Percentiles rank a stretch among this genome's conserved stretches.
Conservation (phyloP, 148 eudicot genomes). For the Camellia japonica region DNA sequence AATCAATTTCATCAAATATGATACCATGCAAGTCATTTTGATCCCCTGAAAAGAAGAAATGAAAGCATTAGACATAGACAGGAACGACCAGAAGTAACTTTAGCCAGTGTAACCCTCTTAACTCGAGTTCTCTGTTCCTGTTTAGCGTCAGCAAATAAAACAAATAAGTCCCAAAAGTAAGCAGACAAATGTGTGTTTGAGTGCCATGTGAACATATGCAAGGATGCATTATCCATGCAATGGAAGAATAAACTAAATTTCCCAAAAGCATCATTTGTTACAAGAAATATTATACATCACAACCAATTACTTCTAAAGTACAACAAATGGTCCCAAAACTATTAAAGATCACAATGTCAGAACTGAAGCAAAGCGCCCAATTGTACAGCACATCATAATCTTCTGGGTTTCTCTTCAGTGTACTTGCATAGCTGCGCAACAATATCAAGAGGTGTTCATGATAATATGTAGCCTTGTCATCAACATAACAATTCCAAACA, state of each 20-base stretch:
- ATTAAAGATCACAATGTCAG: slow-evolving; percentile 11
- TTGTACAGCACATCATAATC: slow-evolving; percentile 94
- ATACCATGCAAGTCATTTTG: no score
- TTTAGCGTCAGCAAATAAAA: no score
- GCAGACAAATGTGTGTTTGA: no score
- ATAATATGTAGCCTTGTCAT: background rate
- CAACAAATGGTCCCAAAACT: slow-evolving; percentile 1
- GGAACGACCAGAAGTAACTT: no score
- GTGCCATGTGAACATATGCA: background rate
- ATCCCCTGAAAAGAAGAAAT: no score
- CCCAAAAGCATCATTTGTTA: background rate
- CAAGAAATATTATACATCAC: background rate
- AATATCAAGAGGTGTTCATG: slow-evolving; percentile 11
- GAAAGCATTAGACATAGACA: no score
- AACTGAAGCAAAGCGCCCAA: slow-evolving; percentile 99
- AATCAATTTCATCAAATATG: no score
- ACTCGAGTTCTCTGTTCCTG: no score
- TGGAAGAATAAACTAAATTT: background rate
- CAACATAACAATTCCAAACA: background rate
- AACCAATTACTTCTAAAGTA: background rate
- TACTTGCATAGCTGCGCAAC: slow-evolving; percentile 74
- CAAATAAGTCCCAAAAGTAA: no score
- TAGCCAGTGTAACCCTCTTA: no score
- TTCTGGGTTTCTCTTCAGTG: slow-evolving; percentile 56
- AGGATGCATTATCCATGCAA: background rate